phyloP scores from a whole-genome alignment of 2,329 filamentous ascomycete species.

The Aulographum hederae region DNA sequence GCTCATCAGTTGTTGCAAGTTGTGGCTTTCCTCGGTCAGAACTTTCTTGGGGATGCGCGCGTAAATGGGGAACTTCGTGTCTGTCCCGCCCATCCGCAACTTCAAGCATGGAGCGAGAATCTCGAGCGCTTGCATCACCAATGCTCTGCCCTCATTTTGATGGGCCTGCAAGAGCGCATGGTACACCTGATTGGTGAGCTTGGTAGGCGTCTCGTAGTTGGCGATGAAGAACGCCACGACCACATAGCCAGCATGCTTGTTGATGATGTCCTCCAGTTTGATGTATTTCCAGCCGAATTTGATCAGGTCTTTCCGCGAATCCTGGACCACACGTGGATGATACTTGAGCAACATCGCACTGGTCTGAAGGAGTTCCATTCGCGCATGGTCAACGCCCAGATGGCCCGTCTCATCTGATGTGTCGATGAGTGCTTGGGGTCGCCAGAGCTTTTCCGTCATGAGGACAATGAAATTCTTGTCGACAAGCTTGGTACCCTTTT shows the following conservation, averaged over 20 bases:
- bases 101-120: constrained; percentile 87
- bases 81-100: constrained; percentile 51
- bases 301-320: constrained; percentile 92
- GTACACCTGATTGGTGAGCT: constrained; percentile 93
- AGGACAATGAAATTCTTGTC: too few species aligned
- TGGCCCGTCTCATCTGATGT: constrained; percentile 67
- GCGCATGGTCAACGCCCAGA: constrained; percentile 79
- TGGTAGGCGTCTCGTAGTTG: constrained; percentile 86
- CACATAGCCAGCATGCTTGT: constrained; percentile 95
- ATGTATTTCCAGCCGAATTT: constrained; percentile 99
- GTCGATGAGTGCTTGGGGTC: constrained; percentile 60
- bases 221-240: constrained; percentile 96
- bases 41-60: constrained; percentile 80
- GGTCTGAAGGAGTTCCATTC: constrained; percentile 89
- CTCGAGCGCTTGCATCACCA: constrained; percentile 89
- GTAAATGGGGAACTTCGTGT: constrained; percentile 66
- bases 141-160: constrained; percentile 78
- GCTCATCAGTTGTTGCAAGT: constrained; percentile 86
- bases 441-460: constrained; percentile 95
- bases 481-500: constrained; percentile 52
- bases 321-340: constrained; percentile 70
- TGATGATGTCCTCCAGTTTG: constrained; percentile 93
- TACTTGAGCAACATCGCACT: constrained; percentile 94
- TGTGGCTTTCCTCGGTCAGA: constrained; percentile 82
- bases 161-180: constrained; percentile 79